Percentiles rank a stretch among this genome's conserved stretches.
Conservation (phyloP, 805 yeast genomes). For the Lipomyces orientalis region DNA sequence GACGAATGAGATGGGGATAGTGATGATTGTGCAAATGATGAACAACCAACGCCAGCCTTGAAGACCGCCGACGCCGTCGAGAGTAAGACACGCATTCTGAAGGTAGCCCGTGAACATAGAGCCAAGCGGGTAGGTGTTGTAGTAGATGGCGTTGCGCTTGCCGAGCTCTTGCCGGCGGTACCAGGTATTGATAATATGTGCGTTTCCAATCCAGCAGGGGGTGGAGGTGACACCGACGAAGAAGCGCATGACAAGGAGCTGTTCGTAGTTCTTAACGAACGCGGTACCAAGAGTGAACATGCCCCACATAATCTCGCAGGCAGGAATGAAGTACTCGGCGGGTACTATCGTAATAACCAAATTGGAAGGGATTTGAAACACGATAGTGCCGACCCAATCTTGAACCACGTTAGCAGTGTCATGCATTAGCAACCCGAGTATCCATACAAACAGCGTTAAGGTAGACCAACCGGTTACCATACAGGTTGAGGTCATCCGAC, state of each 20-base stretch:
- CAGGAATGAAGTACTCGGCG: conserved; percentile 53
- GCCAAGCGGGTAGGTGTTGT: conserved; percentile 51
- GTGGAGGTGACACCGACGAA: conserved; percentile 74
- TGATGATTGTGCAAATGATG: conserved; percentile 54
- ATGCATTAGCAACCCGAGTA: conserved; percentile 25
- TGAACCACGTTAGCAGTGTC: neutral
- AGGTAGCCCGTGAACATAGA: conserved; percentile 57
- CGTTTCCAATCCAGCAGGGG: conserved; percentile 61
- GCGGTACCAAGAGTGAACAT: conserved; percentile 64
- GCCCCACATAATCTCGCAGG: conserved; percentile 70
- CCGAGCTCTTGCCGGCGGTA: conserved; percentile 61
- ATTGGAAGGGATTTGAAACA: conserved; percentile 46
- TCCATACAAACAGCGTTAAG: conserved; percentile 34
- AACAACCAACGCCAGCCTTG: conserved; percentile 75
- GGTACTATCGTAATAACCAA: conserved; percentile 43
- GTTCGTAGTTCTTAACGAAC: conserved; percentile 51
- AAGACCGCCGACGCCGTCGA: conserved; percentile 50
- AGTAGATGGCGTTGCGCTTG: conserved; percentile 51
- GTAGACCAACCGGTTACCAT: conserved; percentile 52
- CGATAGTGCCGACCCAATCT: conserved; percentile 37
- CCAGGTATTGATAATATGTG: conserved; percentile 55
- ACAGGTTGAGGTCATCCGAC: conserved; percentile 58
- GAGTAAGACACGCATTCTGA: conserved; percentile 59
- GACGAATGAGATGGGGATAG: conserved; percentile 44
- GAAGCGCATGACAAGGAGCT: conserved; percentile 65